phyloP scores from a whole-genome alignment of 2,329 filamentous ascomycete genomes.

The Penicillium brasilianum region DNA sequence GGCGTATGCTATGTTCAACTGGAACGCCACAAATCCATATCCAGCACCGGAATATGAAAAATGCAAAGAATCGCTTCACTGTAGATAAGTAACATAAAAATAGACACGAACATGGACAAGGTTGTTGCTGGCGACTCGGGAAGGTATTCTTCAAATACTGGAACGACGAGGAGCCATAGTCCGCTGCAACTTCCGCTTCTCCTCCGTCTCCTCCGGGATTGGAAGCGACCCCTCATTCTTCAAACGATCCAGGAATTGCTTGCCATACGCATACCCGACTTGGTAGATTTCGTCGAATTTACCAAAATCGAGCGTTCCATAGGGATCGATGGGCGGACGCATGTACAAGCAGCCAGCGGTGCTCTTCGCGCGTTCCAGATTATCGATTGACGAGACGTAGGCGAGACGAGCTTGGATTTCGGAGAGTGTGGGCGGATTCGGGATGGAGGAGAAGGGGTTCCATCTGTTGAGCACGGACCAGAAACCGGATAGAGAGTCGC shows the following conservation, averaged over 20 bases:
- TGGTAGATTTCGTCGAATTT: conserved; percentile 98
- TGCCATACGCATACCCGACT: conserved; percentile 84
- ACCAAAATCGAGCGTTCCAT: conserved; percentile 92
- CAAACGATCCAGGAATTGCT: conserved; percentile 76
- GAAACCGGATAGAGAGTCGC: conserved; percentile 90
- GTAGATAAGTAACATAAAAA: not conserved
- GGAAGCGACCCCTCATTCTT: conserved; percentile 78
- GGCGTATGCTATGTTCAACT: not conserved
- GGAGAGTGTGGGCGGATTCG: conserved; percentile 91
- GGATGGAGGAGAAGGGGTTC: conserved; percentile 88
- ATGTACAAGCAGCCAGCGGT: conserved; percentile 94
- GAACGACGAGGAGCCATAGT: conserved; percentile 80
- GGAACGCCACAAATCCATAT: not conserved
- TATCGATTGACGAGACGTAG: conserved; percentile 94
- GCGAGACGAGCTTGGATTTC: conserved; percentile 95
- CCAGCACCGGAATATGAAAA: not conserved
- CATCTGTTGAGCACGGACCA: conserved; percentile 96
- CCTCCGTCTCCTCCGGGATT: conserved; percentile 72
- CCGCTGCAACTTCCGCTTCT: conserved; percentile 75
- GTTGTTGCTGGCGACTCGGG: no score
- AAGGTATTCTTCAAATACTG: conserved; percentile 61
- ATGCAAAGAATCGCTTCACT: not conserved
- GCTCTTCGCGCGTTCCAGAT: conserved; percentile 88
- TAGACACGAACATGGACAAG: not conserved
- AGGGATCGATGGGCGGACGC: conserved; percentile 90